Conservation (phyloP, 805 yeast species). For the Dipodascopsis tothii region DNA sequence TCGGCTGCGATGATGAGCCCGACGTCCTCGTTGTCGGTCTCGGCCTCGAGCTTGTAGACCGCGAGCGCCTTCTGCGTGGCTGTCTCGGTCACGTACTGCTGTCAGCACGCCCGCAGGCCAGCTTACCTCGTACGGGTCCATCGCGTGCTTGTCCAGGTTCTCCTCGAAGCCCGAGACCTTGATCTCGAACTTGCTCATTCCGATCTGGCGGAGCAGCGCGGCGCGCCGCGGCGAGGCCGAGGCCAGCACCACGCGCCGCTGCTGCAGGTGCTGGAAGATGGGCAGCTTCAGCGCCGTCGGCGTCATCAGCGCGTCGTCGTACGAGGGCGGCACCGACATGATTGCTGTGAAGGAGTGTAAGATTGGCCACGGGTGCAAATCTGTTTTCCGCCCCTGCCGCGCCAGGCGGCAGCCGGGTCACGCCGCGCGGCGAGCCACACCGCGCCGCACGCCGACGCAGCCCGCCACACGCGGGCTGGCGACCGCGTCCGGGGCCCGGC, state of each 20-base stretch:
- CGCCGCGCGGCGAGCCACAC: no score
- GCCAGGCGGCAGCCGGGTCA: no score
- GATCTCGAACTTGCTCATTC: slow-evolving; percentile 34
- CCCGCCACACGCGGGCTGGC: no score
- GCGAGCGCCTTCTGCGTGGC: slow-evolving; percentile 59
- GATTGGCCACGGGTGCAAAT: no score
- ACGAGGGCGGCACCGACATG: slow-evolving; percentile 11
- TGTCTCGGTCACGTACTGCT: slow-evolving; percentile 59
- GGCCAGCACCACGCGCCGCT: slow-evolving; percentile 51
- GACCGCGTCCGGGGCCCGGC: no score
- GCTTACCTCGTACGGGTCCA: slow-evolving; percentile 40
- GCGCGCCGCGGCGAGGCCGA: slow-evolving; percentile 77
- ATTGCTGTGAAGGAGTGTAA: no score
- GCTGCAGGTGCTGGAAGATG: slow-evolving; percentile 15
- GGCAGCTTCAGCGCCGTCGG: slow-evolving; percentile 12
- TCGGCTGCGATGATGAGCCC: slow-evolving; percentile 55
- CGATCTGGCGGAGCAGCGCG: slow-evolving; percentile 55
- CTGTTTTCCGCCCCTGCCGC: no score
- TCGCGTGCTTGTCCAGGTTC: slow-evolving; percentile 50
- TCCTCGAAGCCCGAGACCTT: slow-evolving; percentile 70
- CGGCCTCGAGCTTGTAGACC: slow-evolving; percentile 44
- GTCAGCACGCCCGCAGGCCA: background rate
- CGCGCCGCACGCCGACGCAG: no score
- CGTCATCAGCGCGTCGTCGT: slow-evolving; percentile 1
- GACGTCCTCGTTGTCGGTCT: slow-evolving; percentile 31